Base-by-base conservation (phyloP, 1,284 basidiomycete genomes). In the Marasmius sp. region DNA sequence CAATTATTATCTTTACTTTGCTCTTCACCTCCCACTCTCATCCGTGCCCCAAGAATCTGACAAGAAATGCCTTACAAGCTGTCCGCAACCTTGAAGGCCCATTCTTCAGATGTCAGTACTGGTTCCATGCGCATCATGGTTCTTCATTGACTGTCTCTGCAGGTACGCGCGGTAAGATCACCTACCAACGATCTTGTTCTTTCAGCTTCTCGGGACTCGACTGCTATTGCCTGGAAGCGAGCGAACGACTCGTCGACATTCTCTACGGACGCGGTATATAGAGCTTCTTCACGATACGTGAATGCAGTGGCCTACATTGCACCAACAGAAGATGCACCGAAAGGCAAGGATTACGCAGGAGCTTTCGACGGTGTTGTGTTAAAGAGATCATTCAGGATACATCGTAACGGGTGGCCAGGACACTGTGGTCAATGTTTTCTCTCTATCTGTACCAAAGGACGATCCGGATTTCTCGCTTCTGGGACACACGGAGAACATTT, bases 401-500 rank as follows among this genome's bases (percentile, higher is more conserved):
- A 83, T 88, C 65, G 87, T 93, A 10, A 89, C 92, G 12, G 95
- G 94, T 18, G 93, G 94, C 0, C 91, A 94, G 74, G 93, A 95
- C 68, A 86, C 87, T 18, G 82, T 94, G 54, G 85, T 97, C 74
- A 93, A 94, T 66, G 79, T 94, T 7, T 97, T 91, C 76, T 77
- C 85, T 22, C 76, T 92, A 12, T 85, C 82, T 56, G 75, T 79
- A 3, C 73, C 79, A 38, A 83, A 81, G 66, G 82, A 86, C 58
- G 89, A 94, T 64, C 92, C 94, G 7, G 81, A 83, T 66, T 93
- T 88, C 75, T 85, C 87, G n/a, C 83, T 96, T 33, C 72, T 95
- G 54, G 97, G 96, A 38, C 97, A 99, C 75, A 85, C 86, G 6
- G 89, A 91, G 59, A 99, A 99, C 71, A 86, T 99, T 14, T 99